Conservation (phyloP, 2,329 filamentous ascomycete genomes). For the Sarocladiaceae sp. region DNA sequence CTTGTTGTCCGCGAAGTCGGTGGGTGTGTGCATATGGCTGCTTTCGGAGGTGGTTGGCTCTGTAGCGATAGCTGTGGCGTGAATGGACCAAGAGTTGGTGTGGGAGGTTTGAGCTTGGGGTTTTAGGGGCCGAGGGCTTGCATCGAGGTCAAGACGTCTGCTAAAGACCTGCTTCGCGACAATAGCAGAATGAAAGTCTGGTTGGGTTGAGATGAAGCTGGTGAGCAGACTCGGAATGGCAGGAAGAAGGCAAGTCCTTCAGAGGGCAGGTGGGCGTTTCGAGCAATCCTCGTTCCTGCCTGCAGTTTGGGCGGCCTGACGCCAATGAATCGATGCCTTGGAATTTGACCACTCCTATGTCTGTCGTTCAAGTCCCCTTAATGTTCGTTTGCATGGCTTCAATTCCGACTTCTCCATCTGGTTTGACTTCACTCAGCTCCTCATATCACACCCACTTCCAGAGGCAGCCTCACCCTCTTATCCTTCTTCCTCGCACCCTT, state of each 20-base stretch:
- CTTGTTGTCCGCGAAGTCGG: background rate
- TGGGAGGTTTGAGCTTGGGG: constrained; percentile 6
- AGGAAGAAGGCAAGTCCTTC: background rate
- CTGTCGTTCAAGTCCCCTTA: too few species aligned
- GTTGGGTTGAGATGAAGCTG: too few species aligned
- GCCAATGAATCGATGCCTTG: background rate
- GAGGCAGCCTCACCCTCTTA: constrained; percentile 4
- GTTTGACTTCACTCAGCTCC: too few species aligned
- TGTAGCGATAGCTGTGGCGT: background rate
- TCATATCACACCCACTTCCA: background rate
- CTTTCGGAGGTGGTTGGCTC: background rate
- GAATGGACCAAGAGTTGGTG: background rate
- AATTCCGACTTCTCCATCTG: background rate
- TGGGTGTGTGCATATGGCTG: constrained; percentile 8
- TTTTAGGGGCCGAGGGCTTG: background rate
- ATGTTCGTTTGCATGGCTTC: background rate
- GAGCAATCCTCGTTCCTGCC: background rate
- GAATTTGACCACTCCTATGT: too few species aligned
- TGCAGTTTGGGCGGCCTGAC: too few species aligned
- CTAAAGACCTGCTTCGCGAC: background rate
- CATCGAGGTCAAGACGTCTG: background rate
- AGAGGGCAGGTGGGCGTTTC: too few species aligned
- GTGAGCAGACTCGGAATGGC: too few species aligned
- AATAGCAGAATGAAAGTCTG: too few species aligned
- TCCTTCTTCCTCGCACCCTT: background rate